Evolutionary conservation across 225 moss, liverwort and hornwort genomes (phyloP).

Genomic region (Pseudoscleropodium purum): DNA sequence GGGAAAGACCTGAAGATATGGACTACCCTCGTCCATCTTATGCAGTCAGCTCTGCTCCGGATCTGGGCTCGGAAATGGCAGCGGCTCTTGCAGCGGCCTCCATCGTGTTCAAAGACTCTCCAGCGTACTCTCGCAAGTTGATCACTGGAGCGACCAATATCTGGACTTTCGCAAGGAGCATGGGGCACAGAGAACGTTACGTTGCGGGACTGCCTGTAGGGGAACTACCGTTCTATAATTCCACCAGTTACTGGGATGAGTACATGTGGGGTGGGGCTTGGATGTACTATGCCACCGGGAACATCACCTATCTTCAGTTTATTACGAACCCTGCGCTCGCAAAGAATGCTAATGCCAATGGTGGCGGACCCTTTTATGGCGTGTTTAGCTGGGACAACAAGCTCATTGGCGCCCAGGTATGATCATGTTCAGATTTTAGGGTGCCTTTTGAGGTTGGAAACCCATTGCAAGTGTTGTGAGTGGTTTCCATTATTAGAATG

Average conservation of each 20-base stretch:
- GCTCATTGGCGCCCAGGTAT: constrained; percentile 74
- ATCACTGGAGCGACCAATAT: constrained; percentile 51
- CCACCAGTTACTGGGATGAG: constrained; percentile 84
- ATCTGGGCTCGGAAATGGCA: constrained; percentile 71
- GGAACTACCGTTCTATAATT: constrained; percentile 55
- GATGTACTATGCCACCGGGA: constrained; percentile 84
- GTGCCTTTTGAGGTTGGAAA: background rate
- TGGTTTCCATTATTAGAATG: background rate
- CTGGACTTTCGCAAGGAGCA: constrained; percentile 47
- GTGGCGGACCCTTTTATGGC: constrained; percentile 45
- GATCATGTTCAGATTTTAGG: background rate
- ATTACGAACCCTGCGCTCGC: constrained; percentile 33
- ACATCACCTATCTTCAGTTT: constrained; percentile 41
- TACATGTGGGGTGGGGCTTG: constrained; percentile 86
- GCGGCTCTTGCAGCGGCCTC: constrained; percentile 92
- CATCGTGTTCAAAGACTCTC: constrained; percentile 50
- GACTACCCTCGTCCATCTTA: constrained; percentile 43
- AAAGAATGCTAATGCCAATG: constrained; percentile 44
- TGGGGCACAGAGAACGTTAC: constrained; percentile 29
- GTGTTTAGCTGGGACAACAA: constrained; percentile 87
- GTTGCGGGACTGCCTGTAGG: constrained; percentile 34
- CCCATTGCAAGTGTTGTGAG: background rate
- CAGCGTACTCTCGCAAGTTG: constrained; percentile 47
- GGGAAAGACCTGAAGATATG: constrained; percentile 83
- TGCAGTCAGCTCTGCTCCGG: constrained; percentile 30